Conservation (phyloP, 345 rosid genomes). For the Hibiscus tridactylites region DNA sequence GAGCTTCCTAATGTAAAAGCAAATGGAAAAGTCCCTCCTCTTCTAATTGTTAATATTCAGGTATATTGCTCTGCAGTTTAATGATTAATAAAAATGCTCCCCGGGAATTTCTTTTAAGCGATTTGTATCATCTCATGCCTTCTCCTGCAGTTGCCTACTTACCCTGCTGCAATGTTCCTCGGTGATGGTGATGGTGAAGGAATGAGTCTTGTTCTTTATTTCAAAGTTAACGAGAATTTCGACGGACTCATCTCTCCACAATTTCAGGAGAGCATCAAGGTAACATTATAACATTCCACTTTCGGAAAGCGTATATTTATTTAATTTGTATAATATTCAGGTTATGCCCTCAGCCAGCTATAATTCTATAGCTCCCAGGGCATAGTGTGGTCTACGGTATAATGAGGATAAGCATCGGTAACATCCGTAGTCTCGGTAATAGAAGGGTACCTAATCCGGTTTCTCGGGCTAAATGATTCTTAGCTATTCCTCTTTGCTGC, state of each 20-base stretch:
- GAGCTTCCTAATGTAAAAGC: slow-evolving; percentile 70
- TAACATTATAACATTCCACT: background rate
- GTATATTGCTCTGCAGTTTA: slow-evolving; percentile 16
- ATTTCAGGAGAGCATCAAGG: background rate
- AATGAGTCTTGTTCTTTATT: slow-evolving; percentile 3
- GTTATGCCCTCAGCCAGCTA: background rate
- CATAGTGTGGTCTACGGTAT: background rate
- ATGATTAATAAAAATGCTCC: background rate
- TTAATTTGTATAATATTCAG: background rate
- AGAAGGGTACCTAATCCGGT: background rate
- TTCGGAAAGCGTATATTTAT: background rate
- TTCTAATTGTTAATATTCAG: slow-evolving; percentile 90
- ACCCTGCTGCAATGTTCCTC: slow-evolving; percentile 1
- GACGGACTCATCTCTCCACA: background rate
- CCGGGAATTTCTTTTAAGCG: background rate
- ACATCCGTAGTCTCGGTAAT: background rate
- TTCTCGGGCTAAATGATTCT: background rate
- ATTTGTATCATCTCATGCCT: background rate
- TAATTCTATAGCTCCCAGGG: background rate
- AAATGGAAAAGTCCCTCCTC: slow-evolving; percentile 61
- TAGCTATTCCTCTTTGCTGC: background rate
- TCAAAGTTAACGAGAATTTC: background rate
- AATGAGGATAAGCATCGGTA: background rate
- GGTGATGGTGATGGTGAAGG: background rate
- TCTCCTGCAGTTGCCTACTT: slow-evolving; percentile 19